These are phyloP conservation scores for Plenodomus tracheiphilus DNA, from an alignment of 2,329 filamentous ascomycete species.

Conservation along the genomic window DNA sequence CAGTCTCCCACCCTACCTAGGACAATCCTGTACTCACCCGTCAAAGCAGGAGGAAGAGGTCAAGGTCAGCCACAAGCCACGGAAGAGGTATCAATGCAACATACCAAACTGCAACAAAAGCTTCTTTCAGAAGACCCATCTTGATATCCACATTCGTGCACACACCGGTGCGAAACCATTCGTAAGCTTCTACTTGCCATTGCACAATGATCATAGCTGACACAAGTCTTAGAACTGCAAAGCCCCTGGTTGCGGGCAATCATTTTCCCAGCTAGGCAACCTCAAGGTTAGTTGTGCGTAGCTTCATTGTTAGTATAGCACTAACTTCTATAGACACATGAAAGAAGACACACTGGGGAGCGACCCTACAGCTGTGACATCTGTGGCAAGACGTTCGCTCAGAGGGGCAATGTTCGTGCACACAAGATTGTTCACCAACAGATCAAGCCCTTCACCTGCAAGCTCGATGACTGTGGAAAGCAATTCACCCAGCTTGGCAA, in stretches of 20 bases:
- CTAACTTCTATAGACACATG: slow-evolving; percentile 67
- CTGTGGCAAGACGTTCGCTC: slow-evolving; percentile 82
- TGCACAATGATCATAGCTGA: slow-evolving; percentile 10
- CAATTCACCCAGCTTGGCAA: slow-evolving; percentile 89
- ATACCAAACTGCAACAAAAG: slow-evolving; percentile 75
- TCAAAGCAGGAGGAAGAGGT: slow-evolving; percentile 23
- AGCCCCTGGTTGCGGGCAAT: slow-evolving; percentile 71
- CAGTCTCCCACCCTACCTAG: slow-evolving; percentile 8
- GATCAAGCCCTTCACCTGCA: slow-evolving; percentile 78
- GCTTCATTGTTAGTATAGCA: not conserved
- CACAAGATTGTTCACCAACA: slow-evolving; percentile 81
- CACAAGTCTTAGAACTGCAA: slow-evolving; percentile 60
- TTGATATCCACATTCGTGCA: slow-evolving; percentile 84
- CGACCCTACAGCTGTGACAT: slow-evolving; percentile 78
- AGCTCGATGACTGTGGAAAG: slow-evolving; percentile 81
- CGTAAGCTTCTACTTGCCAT: slow-evolving; percentile 55
- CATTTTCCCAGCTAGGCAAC: slow-evolving; percentile 89
- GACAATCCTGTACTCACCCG: slow-evolving; percentile 1
- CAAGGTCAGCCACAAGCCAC: slow-evolving; percentile 46
- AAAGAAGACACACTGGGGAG: slow-evolving; percentile 84
- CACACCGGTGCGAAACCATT: slow-evolving; percentile 93
- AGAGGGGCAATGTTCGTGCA: slow-evolving; percentile 81
- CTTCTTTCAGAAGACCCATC: slow-evolving; percentile 89
- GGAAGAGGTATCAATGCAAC: slow-evolving; percentile 74
- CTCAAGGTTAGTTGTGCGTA: slow-evolving; percentile 66